Percentiles rank a stretch among this genome's conserved stretches.
phyloP scores from a whole-genome alignment of 306 rosid species.

The Astragalus membranaceus region DNA sequence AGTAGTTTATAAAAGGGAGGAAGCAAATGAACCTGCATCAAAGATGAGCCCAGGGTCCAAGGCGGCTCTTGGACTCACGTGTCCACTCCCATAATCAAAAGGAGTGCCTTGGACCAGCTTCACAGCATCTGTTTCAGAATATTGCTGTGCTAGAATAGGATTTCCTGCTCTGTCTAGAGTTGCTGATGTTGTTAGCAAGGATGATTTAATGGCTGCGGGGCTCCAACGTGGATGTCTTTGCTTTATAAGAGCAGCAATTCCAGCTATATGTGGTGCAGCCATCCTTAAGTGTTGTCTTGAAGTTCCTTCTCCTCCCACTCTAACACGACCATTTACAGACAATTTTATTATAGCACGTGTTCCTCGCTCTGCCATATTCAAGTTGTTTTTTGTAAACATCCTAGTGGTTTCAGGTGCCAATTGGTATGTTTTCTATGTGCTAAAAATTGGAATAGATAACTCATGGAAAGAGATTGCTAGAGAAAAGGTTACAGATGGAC shows the following conservation, averaged over 20 bases:
- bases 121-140: conserved; percentile 73
- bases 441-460: too few relatives aligned
- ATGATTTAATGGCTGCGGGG: conserved; percentile 96
- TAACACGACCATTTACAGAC: too few relatives aligned
- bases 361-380: too few relatives aligned
- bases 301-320: too few relatives aligned
- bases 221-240: conserved; percentile 95
- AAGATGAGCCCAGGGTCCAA: conserved; percentile 95
- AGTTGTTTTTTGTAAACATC: too few relatives aligned
- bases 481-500: too few relatives aligned
- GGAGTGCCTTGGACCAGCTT: conserved; percentile 75
- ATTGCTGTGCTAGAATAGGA: conserved; percentile 84
- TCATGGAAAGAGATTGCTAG: too few relatives aligned
- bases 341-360: too few relatives aligned
- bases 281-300: too few relatives aligned
- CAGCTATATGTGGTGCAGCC: conserved; percentile 99
- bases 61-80: conserved; percentile 87
- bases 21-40: conserved; percentile 62
- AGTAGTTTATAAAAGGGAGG: conserved; percentile 1
- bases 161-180: conserved; percentile 77
- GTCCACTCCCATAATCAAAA: conserved; percentile 97
- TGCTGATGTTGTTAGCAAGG: conserved; percentile 91
- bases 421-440: too few relatives aligned
- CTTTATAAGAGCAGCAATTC: conserved; percentile 94
- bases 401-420: too few relatives aligned